Conservation (phyloP, 352 stramenopile genomes). For the Phytophthora capsici region DNA sequence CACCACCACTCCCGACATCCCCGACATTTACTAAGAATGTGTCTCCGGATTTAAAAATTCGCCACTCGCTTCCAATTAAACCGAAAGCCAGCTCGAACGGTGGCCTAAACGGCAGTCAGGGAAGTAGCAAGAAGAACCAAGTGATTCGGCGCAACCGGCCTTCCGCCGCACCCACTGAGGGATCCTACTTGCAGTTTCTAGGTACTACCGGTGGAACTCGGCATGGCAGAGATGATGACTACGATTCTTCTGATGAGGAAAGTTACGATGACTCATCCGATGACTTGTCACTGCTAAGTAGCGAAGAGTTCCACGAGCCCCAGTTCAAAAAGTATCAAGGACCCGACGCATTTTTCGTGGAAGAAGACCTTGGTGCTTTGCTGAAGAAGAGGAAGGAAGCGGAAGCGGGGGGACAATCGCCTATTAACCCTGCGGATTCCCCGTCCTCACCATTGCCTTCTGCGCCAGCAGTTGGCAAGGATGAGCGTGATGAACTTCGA, state of each 20-base stretch:
- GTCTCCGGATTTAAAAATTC: conserved; percentile 11
- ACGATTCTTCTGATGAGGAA: conserved; percentile 43
- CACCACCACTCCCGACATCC: conserved; percentile 6
- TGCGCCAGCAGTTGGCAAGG: conserved; percentile 10
- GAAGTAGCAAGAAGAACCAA: conserved; percentile 16
- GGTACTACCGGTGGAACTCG: conserved; percentile 37
- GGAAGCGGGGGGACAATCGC: conserved; percentile 2
- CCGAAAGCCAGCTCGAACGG: conserved; percentile 10
- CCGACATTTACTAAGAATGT: conserved; percentile 15
- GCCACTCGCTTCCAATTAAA: conserved; percentile 12
- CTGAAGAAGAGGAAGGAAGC: conserved; percentile 39
- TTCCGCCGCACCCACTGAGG: conserved; percentile 19
- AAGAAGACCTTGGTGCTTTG: conserved; percentile 42
- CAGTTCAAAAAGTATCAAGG: conserved; percentile 39
- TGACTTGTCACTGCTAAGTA: conserved; percentile 43
- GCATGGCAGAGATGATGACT: conserved; percentile 35
- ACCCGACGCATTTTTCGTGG: conserved; percentile 42
- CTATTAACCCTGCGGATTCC: conserved; percentile 18
- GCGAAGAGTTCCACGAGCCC: conserved; percentile 30
- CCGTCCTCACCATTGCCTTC: conserved; percentile 23
- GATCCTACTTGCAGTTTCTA: conserved; percentile 33
- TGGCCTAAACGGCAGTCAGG: conserved; percentile 20
- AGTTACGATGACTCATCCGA: conserved; percentile 43
- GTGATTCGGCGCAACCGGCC: conserved; percentile 6
- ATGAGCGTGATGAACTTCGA: conserved; percentile 66